Evolutionary conservation across 1,139 yeast species (phyloP), one percentile per base, ranked within the genome.

Genomic region (Geotrichum citri-aurantii): DNA sequence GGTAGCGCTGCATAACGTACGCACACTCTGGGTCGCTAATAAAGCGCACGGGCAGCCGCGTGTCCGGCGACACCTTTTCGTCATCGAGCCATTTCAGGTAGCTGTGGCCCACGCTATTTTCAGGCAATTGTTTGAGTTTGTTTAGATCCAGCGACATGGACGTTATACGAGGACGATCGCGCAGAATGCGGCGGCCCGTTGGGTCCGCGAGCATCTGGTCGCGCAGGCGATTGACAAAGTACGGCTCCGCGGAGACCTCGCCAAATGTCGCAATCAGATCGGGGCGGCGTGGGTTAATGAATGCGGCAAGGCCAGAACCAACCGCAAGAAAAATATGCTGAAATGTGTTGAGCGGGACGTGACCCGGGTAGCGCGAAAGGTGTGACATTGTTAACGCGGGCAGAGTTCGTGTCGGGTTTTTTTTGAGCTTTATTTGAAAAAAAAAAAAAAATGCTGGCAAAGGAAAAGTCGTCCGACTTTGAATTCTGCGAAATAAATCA

Each of bases 11-110:
- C 78, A 84, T 90, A 19, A 93, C 87, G 68, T 87, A 93, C 0
- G 97, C 97, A 66, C 91, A 81, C 68, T 90, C 96, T 49, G 89
- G 95, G 69, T 93, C 91, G 64, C 89, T 95, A 48, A 93, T 89
- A 71, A 82, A 93, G 61, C 83, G 81, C 5, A 93, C 98, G 0
- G 90, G 86, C 1, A 87, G 92, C 65, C 99, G 78, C 0, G 97
- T 91, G 70, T 95, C 99, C 1, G 98, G 97, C 11, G 95, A 85
- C 0, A 90, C 96, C 0, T 93, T 90, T 71, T 95, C 98, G 50
- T 83, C 79, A 61, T 86, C 87, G 21, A 91, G 78, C 97, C 97
- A 91, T 51, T 80, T 77, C 55, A 86, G 80, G 69, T 91, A 95
- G 14, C 85, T 82, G 57, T 81, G 77, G 2, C 99, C 99, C 48